Evolutionary conservation across 2,329 filamentous ascomycete species (phyloP).

Genomic region (Calonectria pteridis): DNA sequence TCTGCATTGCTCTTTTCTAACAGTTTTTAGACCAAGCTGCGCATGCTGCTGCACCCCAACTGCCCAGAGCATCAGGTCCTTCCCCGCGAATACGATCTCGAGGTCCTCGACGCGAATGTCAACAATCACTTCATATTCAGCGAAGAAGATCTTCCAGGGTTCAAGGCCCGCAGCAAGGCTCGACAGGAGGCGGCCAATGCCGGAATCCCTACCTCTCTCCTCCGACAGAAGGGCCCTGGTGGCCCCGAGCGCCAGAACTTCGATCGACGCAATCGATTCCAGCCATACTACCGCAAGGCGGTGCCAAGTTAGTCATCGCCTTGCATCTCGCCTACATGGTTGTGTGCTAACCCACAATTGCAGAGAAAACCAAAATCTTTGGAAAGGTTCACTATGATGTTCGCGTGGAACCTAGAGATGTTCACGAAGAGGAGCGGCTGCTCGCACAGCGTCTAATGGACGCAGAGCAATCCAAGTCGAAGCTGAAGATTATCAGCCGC

Average conservation of each 20-base stretch:
- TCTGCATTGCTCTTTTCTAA: constrained; percentile 19
- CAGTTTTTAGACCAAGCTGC: constrained; percentile 52
- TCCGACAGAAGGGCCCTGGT: constrained; percentile 56
- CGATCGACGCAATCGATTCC: constrained; percentile 59
- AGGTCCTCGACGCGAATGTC: constrained; percentile 72
- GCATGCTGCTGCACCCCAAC: constrained; percentile 76
- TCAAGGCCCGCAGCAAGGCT: constrained; percentile 61
- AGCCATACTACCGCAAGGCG: constrained; percentile 76
- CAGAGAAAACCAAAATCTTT: constrained; percentile 83
- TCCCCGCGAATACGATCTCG: constrained; percentile 90
- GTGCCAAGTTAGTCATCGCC: constrained; percentile 74
- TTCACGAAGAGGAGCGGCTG: constrained; percentile 75
- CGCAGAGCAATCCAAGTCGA: constrained; percentile 63
- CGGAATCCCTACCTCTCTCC: constrained; percentile 70
- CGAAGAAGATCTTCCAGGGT: constrained; percentile 85
- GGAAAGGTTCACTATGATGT: constrained; percentile 83
- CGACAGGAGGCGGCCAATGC: constrained; percentile 68
- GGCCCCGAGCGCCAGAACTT: constrained; percentile 60
- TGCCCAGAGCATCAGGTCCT: constrained; percentile 77
- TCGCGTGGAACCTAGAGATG: constrained; percentile 78
- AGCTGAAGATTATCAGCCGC: constrained; percentile 63
- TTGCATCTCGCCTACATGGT: neutral
- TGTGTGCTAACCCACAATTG: constrained; percentile 36
- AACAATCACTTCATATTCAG: constrained; percentile 93
- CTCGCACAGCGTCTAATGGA: constrained; percentile 68